These are phyloP conservation scores for Codiaeum variegatum DNA, from an alignment of 441 rosid species.

Conservation along the genomic window DNA sequence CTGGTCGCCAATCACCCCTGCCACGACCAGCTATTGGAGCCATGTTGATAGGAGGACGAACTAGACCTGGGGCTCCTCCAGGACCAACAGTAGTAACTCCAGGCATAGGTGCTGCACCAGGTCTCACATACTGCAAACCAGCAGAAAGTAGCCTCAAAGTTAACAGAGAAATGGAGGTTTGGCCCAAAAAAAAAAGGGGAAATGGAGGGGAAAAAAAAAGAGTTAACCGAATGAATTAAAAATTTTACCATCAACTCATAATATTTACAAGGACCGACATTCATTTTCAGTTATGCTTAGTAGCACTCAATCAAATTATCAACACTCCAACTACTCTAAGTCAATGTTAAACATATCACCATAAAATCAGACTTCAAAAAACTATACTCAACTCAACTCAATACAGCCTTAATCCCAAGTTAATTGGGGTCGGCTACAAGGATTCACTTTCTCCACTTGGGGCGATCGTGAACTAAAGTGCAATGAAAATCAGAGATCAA, in stretches of 20 bases:
- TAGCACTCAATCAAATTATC: background rate
- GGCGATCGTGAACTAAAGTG: too few relatives aligned
- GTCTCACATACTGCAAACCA: conserved; percentile 90
- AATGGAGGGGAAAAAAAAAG: too few relatives aligned
- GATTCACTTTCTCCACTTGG: too few relatives aligned
- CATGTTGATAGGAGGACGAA: conserved; percentile 64
- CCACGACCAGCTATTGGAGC: conserved; percentile 77
- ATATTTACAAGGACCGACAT: background rate
- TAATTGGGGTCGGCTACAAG: too few relatives aligned
- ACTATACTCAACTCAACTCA: too few relatives aligned
- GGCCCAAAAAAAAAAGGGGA: too few relatives aligned
- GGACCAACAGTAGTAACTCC: conserved; percentile 49
- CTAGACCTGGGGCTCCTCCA: conserved; percentile 65
- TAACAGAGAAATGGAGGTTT: conserved; percentile 18
- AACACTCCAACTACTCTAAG: background rate
- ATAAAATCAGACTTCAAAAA: conserved; percentile 6
- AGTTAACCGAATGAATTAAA: conserved; percentile 3
- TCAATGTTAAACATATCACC: background rate
- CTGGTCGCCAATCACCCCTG: conserved; percentile 93
- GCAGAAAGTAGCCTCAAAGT: conserved; percentile 26
- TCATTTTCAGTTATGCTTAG: background rate
- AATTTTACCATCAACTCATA: background rate
- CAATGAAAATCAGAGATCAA: background rate
- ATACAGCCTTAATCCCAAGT: too few relatives aligned
- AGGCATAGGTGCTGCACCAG: conserved; percentile 78